Evolutionary conservation across 306 rosid genomes (phyloP), one percentile per base, ranked within the genome.

Genomic region (Rosa multiflora): DNA sequence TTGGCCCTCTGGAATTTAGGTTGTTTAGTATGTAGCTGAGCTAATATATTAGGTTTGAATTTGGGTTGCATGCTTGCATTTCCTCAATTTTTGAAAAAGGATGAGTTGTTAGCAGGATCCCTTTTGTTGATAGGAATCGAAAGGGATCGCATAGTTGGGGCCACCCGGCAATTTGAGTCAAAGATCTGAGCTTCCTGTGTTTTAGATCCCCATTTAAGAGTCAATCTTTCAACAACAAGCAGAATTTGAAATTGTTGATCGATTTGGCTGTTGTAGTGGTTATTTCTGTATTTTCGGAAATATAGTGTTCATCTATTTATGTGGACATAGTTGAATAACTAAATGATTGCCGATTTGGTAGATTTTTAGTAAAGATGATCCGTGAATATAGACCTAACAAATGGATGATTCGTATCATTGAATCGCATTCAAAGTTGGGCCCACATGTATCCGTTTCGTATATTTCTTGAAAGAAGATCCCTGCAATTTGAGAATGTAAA

Each of bases 301-400:
- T n/a, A 0, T 66, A 0, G 71, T 66, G 70, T 35, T 35, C 12
- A 35, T 37, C 5, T 6, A 17, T 6, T 18, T 17, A 66, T 7
- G 47, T 20, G 51, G 72, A 10, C 29, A n/a, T 18, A 17, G 26
- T 67, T 63, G 40, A 11, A 67, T 67, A 29, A 20, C 14, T 67
- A 67, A 4, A 39, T 37, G 71, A 63, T 67, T 21, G 72, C 72
- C 8, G 72, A 67, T 40, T 67, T 4, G 72, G 49, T 67, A 40
- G 15, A 4, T 40, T 67, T 40, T 29, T 67, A 8, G 49, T 67
- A 9, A 40, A 5, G 32, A 18, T 67, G 72, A 67, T 67, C 72
- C 0, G 7, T 5, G 0, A 42, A 40, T 67, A 20, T 17, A 20
- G 17, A 20, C 17, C 15, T 67, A 10, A 67, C 72, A 39, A 10